A percentile compares a stretch with the other conserved stretches of the same genome.
phyloP scores from a whole-genome alignment of 1,284 basidiomycete genomes.

The Inonotus obliquus region DNA sequence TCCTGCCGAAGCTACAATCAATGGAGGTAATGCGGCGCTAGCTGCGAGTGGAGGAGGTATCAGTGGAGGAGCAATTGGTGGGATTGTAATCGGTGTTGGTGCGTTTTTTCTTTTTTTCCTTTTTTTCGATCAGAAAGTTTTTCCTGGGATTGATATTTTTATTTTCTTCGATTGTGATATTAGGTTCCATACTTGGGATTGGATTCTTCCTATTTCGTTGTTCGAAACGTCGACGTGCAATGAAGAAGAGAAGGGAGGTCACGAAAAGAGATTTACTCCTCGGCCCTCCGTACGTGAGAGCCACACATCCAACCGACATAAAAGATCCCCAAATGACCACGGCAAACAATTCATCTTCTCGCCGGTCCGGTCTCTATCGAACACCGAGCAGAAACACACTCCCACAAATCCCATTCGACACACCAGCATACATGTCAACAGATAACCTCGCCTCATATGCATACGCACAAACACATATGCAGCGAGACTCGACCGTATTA shows the following conservation, averaged over 20 bases:
- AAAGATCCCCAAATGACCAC: not conserved
- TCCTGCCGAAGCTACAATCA: not conserved
- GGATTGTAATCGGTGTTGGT: slow-evolving; percentile 14
- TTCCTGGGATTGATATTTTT: not conserved
- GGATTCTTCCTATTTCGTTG: not conserved
- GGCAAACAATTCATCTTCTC: not conserved
- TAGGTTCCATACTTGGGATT: not conserved
- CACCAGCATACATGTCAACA: slow-evolving; percentile 4
- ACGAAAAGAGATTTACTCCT: not conserved
- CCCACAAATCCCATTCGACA: not conserved
- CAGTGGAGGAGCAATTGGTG: slow-evolving; percentile 13
- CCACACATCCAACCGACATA: not conserved
- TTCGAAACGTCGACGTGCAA: not conserved
- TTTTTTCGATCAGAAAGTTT: not conserved
- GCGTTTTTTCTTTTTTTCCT: not conserved
- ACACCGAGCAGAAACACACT: not conserved
- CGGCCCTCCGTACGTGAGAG: not conserved
- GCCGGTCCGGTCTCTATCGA: not conserved
- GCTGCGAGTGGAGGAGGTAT: not conserved
- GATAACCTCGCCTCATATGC: slow-evolving; percentile 1
- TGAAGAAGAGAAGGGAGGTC: not conserved
- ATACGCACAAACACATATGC: not conserved
- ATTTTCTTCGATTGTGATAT: not conserved
- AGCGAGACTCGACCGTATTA: slow-evolving; percentile 1
- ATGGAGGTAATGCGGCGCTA: slow-evolving; percentile 2